Evolutionary conservation across 768 basidiomycete genomes (phyloP).

Genomic region (Dacryopinax primogenitus): DNA sequence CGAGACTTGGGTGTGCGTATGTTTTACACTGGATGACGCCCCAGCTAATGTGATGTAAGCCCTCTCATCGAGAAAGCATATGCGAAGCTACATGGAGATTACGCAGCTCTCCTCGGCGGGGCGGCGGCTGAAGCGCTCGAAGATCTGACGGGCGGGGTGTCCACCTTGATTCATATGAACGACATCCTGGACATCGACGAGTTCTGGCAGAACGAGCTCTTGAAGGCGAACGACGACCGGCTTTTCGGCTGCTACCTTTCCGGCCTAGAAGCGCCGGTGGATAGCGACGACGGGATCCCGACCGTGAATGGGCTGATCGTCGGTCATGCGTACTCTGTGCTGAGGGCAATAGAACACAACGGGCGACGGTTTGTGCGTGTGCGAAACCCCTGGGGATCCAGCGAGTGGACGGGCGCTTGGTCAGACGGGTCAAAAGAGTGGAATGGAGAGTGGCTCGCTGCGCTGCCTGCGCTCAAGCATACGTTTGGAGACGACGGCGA

Average conservation of each 20-base stretch:
- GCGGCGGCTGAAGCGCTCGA: conserved; percentile 40
- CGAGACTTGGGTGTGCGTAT: conserved; percentile 40
- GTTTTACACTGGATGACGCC: background rate
- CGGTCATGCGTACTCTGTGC: conserved; percentile 37
- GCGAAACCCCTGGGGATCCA: conserved; percentile 40
- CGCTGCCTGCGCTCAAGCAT: conserved; percentile 34
- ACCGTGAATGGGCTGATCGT: conserved; percentile 13
- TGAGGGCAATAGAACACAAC: conserved; percentile 34
- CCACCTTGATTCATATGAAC: conserved; percentile 15
- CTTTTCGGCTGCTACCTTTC: conserved; percentile 41
- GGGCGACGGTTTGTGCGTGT: conserved; percentile 39
- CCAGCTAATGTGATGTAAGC: conserved; percentile 10
- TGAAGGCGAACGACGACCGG: conserved; percentile 38
- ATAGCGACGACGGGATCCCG: background rate
- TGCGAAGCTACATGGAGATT: conserved; percentile 45
- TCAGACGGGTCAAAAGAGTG: conserved; percentile 47
- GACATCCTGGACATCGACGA: conserved; percentile 56
- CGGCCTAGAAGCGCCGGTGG: background rate
- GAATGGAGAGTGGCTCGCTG: conserved; percentile 39
- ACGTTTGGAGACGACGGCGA: conserved; percentile 41
- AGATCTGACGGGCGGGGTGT: conserved; percentile 37
- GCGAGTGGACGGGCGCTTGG: conserved; percentile 41
- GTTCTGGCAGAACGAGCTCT: conserved; percentile 52
- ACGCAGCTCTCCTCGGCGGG: conserved; percentile 34
- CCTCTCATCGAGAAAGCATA: conserved; percentile 47